Base-by-base conservation (phyloP, 495 filamentous ascomycete species). In the Saxophila tyrrhenica region DNA sequence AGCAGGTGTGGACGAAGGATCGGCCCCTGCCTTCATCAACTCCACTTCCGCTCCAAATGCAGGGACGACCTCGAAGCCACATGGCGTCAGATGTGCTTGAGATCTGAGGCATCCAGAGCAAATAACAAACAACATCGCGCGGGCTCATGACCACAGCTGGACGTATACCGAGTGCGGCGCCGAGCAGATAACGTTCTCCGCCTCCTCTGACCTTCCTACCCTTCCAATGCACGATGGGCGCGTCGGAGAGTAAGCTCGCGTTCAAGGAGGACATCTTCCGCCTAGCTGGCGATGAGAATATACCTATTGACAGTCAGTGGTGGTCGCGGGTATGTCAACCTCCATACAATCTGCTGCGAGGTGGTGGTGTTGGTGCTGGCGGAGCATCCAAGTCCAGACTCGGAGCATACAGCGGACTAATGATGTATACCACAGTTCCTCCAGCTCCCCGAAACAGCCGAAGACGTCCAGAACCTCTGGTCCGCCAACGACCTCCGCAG, bases 231-330 rank as follows among this genome's bases (percentile, higher is more conserved):
- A 46, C 2, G 15, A 99, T 99, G 92, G 92, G 92, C 67, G 92
- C 92, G 65, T 95, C 92, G 69, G 94, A 99, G 75, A 96, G 91
- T 59, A 99, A 99, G 80, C 84, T 96, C 63, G 87, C 89, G 63
- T 97, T 99, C 80, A 99, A 97, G 72, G 86, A 95, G 70, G 92
- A 90, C 68, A 95, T 99, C 74, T 99, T 99, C 74, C 83, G 85
- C 65, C 82, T 99, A 51, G 94, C 89, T 17, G 90, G 95, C 67
- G 83, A 92, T 67, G 80, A 84, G 61, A 77, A 85, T 61, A 97
- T 99, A 62, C 79, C 89, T 43, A 79, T 87, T 41, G 83, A 90
- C 67, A 89, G 95, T 74, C 76, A 82, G 13, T 97, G 94, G 73
- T 99, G 92, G 92, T 79, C 87, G 51, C 86, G 88, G 62, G 89